phyloP scores from a whole-genome alignment of 2,329 filamentous ascomycete genomes.

The Colletotrichum agaves region DNA sequence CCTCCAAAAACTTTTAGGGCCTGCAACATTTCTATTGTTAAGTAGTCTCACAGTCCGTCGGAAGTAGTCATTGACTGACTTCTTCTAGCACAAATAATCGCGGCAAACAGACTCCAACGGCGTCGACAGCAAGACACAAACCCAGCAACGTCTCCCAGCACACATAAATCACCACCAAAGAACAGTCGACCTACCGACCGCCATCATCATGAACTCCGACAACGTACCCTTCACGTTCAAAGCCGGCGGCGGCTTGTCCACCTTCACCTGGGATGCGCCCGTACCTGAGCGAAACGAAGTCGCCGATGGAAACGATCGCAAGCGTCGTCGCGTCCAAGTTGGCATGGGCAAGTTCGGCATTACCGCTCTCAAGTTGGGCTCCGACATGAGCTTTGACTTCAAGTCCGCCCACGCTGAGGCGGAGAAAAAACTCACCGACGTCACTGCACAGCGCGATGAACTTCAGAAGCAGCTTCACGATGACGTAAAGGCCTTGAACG shows the following conservation, averaged over 20 bases:
- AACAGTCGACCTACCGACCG: no score
- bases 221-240: neutral
- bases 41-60: no score
- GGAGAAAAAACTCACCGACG: neutral
- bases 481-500: no score
- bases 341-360: slow-evolving; percentile 14
- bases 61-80: no score
- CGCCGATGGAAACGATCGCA: neutral
- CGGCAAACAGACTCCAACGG: no score
- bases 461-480: no score
- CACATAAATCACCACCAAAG: no score
- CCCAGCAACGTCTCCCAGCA: no score
- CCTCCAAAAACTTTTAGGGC: no score
- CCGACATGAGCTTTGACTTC: slow-evolving; percentile 15
- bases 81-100: no score
- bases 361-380: neutral
- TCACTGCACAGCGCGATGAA: neutral
- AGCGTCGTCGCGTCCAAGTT: slow-evolving; percentile 21
- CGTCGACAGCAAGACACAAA: neutral
- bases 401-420: neutral
- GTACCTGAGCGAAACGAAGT: no score
- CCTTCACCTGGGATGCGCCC: neutral
- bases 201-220: neutral
- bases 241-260: neutral
- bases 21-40: no score